Conservation (phyloP, 148 eudicot species). For the Bassia scoparia region DNA sequence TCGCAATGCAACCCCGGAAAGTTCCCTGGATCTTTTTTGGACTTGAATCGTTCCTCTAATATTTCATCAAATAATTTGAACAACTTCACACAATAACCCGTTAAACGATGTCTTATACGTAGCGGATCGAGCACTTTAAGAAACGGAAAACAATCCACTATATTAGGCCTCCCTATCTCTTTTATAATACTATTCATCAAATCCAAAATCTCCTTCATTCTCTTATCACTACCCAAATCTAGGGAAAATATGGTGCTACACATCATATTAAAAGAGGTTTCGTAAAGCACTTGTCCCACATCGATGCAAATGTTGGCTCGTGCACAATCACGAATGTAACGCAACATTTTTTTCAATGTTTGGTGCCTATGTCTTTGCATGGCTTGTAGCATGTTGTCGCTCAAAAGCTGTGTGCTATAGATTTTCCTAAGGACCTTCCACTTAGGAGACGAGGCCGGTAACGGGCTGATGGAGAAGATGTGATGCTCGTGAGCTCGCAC, state of each 20-base stretch:
- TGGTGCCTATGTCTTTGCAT: background rate
- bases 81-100: constrained; percentile 40
- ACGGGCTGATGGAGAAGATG: background rate
- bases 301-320: background rate
- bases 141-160: constrained; percentile 37
- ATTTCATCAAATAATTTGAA: constrained; percentile 42
- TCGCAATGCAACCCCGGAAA: background rate
- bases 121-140: constrained; percentile 41
- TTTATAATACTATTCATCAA: constrained; percentile 11
- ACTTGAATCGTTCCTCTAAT: background rate
- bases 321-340: background rate
- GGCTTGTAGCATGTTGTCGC: constrained; percentile 7
- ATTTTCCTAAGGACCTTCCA: constrained; percentile 14
- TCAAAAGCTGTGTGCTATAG: background rate
- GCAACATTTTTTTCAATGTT: background rate
- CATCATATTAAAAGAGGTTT: constrained; percentile 16
- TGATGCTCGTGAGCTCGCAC: constrained; percentile 1
- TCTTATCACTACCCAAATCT: constrained; percentile 3
- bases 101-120: constrained; percentile 37
- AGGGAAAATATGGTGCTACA: constrained; percentile 10
- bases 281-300: constrained; percentile 6
- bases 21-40: background rate
- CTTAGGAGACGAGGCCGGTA: background rate
- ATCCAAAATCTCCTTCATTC: background rate
- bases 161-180: constrained; percentile 39